Base-by-base conservation (phyloP, 371 early-diverging fungal genomes). In the Mucor lusitanicus region DNA sequence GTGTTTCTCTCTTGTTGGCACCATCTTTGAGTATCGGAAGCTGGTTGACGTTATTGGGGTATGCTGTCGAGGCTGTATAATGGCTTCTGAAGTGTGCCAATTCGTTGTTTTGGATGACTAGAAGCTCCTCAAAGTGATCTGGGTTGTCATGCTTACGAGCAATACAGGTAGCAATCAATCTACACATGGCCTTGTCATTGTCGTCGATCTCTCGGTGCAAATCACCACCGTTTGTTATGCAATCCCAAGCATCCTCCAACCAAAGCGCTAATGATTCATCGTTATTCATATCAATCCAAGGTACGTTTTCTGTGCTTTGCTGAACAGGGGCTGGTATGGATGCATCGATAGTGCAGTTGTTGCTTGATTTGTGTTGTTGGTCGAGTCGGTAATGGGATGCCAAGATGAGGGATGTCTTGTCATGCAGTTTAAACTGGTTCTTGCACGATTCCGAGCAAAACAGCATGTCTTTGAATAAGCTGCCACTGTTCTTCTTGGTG, bases 381-480 rank as follows among this genome's bases (percentile, higher is more conserved):
- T 71, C 71, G 0, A 70, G 21, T 9, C 59, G 19, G 21, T 63
- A 50, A 59, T 68, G 19, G 0, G 44, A 21, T 7, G 54, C 63
- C 13, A 63, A 15, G 1, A 32, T 35, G 27, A 13, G 6, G 6
- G 21, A 37, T 6, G n/a, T 13, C 21, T 28, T 25, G 11, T 59
- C 21, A 21, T 27, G 48, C 32, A 21, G 40, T 32, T 42, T 59
- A 8, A 37, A 39, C 9, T 28, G 30, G 4, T 58, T 19, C 58
- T 48, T 74, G 44, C 82, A 79, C 3, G 55, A 6, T 21, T 77
- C 68, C 21, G 80, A 76, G 42, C 82, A 82, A 64, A 82, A 82
- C 3, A 67, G 12, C 9, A 67, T 33, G 53, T 72, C 62, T 50
- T 77, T 65, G 23, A 59, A 65, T 5, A 61, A 30, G 17, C 17